Percentiles rank a stretch among this genome's conserved stretches.
Conservation (phyloP, 1,284 basidiomycete genomes). For the Leccinum fallax region DNA sequence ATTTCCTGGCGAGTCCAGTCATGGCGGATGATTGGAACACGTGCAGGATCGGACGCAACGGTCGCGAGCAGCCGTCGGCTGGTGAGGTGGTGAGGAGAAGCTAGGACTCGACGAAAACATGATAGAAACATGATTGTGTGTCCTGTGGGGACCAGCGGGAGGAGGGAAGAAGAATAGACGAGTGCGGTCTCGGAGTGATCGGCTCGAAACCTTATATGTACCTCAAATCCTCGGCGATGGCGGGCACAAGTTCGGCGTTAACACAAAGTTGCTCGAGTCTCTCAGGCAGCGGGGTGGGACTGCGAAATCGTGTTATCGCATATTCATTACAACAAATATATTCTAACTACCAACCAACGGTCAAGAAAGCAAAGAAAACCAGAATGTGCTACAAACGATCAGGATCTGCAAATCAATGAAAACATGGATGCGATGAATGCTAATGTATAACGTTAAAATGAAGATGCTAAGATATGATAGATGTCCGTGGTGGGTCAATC, state of each 20-base stretch:
- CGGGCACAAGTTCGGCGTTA: slow-evolving; percentile 13
- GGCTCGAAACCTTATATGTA: slow-evolving; percentile 3
- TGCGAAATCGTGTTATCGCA: slow-evolving; percentile 3
- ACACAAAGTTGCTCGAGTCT: neutral
- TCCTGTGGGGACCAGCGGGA: neutral
- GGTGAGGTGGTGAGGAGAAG: slow-evolving; percentile 16
- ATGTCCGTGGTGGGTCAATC: slow-evolving; percentile 30
- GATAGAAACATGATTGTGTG: slow-evolving; percentile 16
- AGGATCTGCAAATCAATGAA: slow-evolving; percentile 30
- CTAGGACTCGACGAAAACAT: slow-evolving; percentile 8
- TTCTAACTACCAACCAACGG: slow-evolving; percentile 19
- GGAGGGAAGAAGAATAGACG: slow-evolving; percentile 7
- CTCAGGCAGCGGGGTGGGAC: slow-evolving; percentile 6
- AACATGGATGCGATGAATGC: slow-evolving; percentile 31
- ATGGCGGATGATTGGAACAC: slow-evolving; percentile 43
- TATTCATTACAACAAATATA: slow-evolving; percentile 37
- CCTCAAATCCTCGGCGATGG: neutral
- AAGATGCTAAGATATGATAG: slow-evolving; percentile 34
- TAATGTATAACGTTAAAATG: slow-evolving; percentile 37
- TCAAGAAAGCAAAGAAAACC: slow-evolving; percentile 27
- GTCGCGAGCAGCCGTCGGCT: slow-evolving; percentile 60
- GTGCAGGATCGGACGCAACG: slow-evolving; percentile 44
- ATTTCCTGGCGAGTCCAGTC: slow-evolving; percentile 75
- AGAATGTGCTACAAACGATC: slow-evolving; percentile 41
- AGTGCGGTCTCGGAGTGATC: neutral